phyloP scores from a whole-genome alignment of 2,329 filamentous ascomycete genomes.

The Emydomyces testavorans region DNA sequence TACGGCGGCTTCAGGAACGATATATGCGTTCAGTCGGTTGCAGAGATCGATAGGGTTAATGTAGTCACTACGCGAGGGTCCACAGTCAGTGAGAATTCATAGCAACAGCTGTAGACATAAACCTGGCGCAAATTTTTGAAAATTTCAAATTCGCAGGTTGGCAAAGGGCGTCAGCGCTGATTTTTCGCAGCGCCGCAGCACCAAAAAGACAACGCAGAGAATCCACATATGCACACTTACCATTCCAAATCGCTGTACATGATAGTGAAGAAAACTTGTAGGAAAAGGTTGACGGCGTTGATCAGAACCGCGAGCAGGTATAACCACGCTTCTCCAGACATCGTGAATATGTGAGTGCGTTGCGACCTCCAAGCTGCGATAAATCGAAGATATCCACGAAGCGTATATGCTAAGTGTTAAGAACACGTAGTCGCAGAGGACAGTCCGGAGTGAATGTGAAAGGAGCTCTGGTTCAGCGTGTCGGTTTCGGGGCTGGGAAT shows the following conservation, averaged over 20 bases:
- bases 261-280: slow-evolving; percentile 99
- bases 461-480: not conserved
- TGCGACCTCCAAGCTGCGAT: not conserved
- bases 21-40: slow-evolving; percentile 99
- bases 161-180: not conserved
- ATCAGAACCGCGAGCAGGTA: slow-evolving; percentile 96
- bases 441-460: not conserved
- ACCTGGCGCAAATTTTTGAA: not conserved
- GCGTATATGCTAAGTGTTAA: not conserved
- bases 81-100: slow-evolving; percentile 3
- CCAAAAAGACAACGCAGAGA: not conserved
- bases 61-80: slow-evolving; percentile 60
- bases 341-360: slow-evolving; percentile 38
- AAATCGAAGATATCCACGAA: not conserved
- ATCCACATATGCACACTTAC: slow-evolving; percentile 44
- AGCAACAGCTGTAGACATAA: not conserved
- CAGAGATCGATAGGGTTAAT: slow-evolving; percentile 99
- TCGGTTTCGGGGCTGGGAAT: not conserved
- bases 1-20: slow-evolving; percentile 94
- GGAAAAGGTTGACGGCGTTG: slow-evolving; percentile 98
- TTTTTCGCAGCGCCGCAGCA: not conserved
- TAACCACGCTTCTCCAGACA: slow-evolving; percentile 98
- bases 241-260: slow-evolving; percentile 99
- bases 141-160: not conserved
- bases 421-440: not conserved